A percentile compares a stretch with the other conserved stretches of the same genome.
These are phyloP conservation scores for Suillus hirtellus DNA, from an alignment of 768 basidiomycete species.

Conservation along the genomic window DNA sequence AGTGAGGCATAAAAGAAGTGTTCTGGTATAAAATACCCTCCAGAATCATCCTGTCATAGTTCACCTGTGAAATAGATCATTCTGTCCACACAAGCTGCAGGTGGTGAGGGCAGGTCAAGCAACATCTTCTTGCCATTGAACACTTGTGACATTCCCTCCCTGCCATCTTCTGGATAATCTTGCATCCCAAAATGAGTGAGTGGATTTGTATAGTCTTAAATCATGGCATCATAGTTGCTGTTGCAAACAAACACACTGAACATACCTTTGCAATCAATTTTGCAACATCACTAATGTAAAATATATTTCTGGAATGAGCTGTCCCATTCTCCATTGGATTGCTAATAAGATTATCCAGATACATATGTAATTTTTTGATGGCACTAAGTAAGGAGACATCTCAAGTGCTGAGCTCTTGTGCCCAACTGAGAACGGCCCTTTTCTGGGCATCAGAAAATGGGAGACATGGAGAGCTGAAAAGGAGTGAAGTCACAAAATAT, in stretches of 20 bases:
- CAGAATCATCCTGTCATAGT: conserved; percentile 12
- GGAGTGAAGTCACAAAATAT: conserved; percentile 29
- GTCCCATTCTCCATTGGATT: conserved; percentile 24
- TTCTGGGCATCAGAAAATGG: conserved; percentile 20
- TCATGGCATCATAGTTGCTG: neutral
- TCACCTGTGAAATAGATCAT: conserved; percentile 27
- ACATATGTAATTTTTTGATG: conserved; percentile 22
- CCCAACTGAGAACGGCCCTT: conserved; percentile 30
- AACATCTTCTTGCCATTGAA: conserved; percentile 34
- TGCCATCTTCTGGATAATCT: conserved; percentile 17
- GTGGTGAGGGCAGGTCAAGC: conserved; percentile 27
- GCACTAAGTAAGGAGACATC: conserved; percentile 29
- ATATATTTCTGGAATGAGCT: conserved; percentile 24
- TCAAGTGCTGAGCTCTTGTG: conserved; percentile 26
- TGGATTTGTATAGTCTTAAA: conserved; percentile 30
- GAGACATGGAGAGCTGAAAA: conserved; percentile 32
- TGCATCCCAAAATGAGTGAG: conserved; percentile 21
- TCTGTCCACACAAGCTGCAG: conserved; percentile 18
- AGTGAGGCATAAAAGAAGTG: conserved; percentile 17
- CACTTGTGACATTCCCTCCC: conserved; percentile 21
- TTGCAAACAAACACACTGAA: neutral
- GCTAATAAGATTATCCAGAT: conserved; percentile 21
- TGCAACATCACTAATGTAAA: conserved; percentile 27
- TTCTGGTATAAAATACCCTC: conserved; percentile 19
- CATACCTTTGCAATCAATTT: conserved; percentile 24